Percentiles rank a stretch among this genome's conserved stretches.
Conservation (phyloP, 257 asterid genomes). For the Solanum pennellii region DNA sequence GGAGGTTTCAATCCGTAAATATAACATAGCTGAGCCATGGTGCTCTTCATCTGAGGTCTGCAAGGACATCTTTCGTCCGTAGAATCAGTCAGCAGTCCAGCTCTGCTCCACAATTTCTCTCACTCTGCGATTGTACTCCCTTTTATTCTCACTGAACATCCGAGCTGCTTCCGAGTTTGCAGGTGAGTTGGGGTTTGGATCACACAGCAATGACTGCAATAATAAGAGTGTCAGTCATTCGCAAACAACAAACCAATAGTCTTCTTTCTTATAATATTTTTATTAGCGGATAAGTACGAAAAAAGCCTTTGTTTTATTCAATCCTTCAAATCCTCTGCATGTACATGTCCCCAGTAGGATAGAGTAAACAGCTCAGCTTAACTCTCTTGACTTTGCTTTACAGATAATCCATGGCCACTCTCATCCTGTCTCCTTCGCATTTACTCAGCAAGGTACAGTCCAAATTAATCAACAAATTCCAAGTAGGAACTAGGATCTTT, state of each 20-base stretch:
- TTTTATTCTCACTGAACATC: conserved; percentile 69
- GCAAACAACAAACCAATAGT: neutral
- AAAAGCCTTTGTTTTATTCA: neutral
- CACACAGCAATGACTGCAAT: conserved; percentile 70
- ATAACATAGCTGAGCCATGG: neutral
- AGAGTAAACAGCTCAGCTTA: neutral
- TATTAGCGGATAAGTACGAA: neutral
- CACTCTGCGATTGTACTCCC: conserved; percentile 71
- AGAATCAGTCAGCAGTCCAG: conserved; percentile 69
- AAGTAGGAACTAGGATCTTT: neutral
- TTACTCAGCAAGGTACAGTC: neutral
- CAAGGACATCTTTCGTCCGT: neutral
- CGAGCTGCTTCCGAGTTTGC: conserved; percentile 91
- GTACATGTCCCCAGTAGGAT: neutral
- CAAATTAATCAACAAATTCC: neutral
- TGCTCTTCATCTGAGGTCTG: neutral
- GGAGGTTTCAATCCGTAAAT: conserved; percentile 2
- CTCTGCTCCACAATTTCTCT: conserved; percentile 81
- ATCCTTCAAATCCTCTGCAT: neutral
- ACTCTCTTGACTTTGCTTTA: neutral
- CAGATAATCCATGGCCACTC: neutral
- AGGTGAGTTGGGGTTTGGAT: conserved; percentile 85
- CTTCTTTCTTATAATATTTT: neutral
- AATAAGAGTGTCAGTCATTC: neutral
- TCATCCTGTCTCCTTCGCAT: neutral